Percentiles rank a stretch among this genome's conserved stretches.
phyloP scores from a whole-genome alignment of 2,329 filamentous ascomycete species.

The Plenodomus lindquistii region DNA sequence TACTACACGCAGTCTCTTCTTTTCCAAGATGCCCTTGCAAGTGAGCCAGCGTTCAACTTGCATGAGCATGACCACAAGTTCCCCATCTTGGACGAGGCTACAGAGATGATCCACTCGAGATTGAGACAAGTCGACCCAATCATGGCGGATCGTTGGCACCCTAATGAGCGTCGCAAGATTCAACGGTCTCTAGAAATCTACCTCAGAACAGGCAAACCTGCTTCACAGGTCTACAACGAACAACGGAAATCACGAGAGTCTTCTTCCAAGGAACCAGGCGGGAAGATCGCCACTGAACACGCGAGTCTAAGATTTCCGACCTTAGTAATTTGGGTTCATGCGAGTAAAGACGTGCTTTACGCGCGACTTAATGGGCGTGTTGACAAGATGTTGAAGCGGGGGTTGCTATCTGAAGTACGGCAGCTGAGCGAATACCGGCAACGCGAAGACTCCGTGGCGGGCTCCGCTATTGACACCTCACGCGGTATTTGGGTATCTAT shows the following conservation, averaged over 20 bases:
- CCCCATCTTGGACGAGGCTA: conserved; percentile 72
- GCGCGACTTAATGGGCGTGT: conserved; percentile 75
- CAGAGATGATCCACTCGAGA: conserved; percentile 71
- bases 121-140: conserved; percentile 80
- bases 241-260: conserved; percentile 56
- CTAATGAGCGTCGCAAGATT: conserved; percentile 89
- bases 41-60: conserved; percentile 44
- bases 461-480: conserved; percentile 67
- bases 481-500: conserved; percentile 96
- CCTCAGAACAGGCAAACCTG: conserved; percentile 76
- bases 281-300: neutral
- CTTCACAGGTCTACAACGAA: conserved; percentile 84
- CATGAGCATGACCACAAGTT: conserved; percentile 46
- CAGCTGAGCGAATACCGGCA: conserved; percentile 56
- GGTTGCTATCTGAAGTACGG: conserved; percentile 66
- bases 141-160: conserved; percentile 93
- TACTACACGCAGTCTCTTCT: conserved; percentile 92
- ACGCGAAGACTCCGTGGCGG: conserved; percentile 49
- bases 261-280: conserved; percentile 7
- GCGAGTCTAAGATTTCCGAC: conserved; percentile 57
- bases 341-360: conserved; percentile 61
- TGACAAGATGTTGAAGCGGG: conserved; percentile 76
- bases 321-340: conserved; percentile 85
- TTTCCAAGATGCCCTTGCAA: conserved; percentile 72
- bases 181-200: conserved; percentile 87